These are phyloP conservation scores for Hypoxylon lienhwacheense DNA, from an alignment of 495 filamentous ascomycete genomes.

Conservation along the genomic window DNA sequence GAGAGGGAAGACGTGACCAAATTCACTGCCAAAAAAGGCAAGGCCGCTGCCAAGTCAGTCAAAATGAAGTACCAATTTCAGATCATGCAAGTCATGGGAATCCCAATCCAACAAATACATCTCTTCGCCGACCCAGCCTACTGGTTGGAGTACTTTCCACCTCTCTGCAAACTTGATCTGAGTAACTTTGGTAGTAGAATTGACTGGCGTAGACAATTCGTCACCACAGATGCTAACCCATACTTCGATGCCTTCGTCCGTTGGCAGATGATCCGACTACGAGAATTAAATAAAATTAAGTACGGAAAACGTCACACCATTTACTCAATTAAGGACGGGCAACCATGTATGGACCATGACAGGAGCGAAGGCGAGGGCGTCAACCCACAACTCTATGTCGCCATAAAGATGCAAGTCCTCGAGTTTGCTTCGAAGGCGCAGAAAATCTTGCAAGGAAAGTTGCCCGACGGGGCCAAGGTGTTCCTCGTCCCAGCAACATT, in stretches of 20 bases:
- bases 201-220: slow-evolving; percentile 89
- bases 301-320: slow-evolving; percentile 94
- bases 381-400: slow-evolving; percentile 88
- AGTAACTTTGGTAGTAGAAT: slow-evolving; percentile 82
- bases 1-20: slow-evolving; percentile 77
- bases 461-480: slow-evolving; percentile 79
- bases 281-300: slow-evolving; percentile 87
- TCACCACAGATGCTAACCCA: slow-evolving; percentile 95
- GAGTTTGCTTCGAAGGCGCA: slow-evolving; percentile 79
- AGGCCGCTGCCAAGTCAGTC: slow-evolving; percentile 85
- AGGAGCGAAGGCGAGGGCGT: slow-evolving; percentile 89
- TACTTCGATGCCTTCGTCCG: slow-evolving; percentile 95
- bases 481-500: slow-evolving; percentile 91
- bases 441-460: slow-evolving; percentile 69
- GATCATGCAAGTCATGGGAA: slow-evolving; percentile 72
- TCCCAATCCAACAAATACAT: slow-evolving; percentile 85
- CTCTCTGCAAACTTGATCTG: slow-evolving; percentile 76
- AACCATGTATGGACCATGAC: slow-evolving; percentile 98
- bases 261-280: slow-evolving; percentile 96
- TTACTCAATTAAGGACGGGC: slow-evolving; percentile 94
- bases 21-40: slow-evolving; percentile 92
- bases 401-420: slow-evolving; percentile 83
- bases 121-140: slow-evolving; percentile 83
- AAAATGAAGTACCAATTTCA: slow-evolving; percentile 69
- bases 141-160: slow-evolving; percentile 89